A percentile compares a stretch with the other conserved stretches of the same genome.
phyloP scores from a whole-genome alignment of 1,284 basidiomycete species.

The Cryptococcus sp. region DNA sequence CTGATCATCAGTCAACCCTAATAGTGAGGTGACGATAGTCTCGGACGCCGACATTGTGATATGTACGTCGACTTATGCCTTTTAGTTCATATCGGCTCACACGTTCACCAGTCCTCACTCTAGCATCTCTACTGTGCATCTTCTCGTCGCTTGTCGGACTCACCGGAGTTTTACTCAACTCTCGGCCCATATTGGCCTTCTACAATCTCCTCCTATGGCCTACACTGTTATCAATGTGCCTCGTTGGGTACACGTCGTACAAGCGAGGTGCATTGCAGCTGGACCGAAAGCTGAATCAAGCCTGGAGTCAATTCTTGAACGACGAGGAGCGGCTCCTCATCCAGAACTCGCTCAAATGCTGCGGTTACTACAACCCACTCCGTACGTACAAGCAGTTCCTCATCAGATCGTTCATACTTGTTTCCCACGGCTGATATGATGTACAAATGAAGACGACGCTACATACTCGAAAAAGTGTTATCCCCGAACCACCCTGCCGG shows the following conservation, averaged over 20 bases:
- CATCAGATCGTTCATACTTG: neutral
- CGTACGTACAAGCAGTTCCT: conserved; percentile 26
- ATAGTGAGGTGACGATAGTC: conserved; percentile 30
- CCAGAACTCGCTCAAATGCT: conserved; percentile 44
- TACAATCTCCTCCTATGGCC: conserved; percentile 51
- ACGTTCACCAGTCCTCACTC: conserved; percentile 29
- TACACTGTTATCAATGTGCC: conserved; percentile 36
- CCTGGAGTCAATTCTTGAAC: conserved; percentile 45
- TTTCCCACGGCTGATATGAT: neutral
- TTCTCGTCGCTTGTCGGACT: conserved; percentile 39
- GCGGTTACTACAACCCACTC: conserved; percentile 47
- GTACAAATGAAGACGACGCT: conserved; percentile 38
- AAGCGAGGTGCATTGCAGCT: conserved; percentile 43
- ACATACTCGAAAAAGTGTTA: conserved; percentile 48
- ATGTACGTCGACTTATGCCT: conserved; percentile 15
- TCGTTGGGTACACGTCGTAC: conserved; percentile 46
- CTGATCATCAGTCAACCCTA: conserved; percentile 12
- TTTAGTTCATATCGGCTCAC: neutral
- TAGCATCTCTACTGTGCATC: conserved; percentile 35
- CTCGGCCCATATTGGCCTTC: conserved; percentile 46
- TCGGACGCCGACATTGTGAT: conserved; percentile 33
- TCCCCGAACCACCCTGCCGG: conserved; percentile 44
- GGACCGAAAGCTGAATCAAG: conserved; percentile 47
- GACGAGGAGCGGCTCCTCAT: conserved; percentile 36
- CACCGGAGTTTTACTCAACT: conserved; percentile 42